Percentiles rank a stretch among this genome's conserved stretches.
phyloP scores from a whole-genome alignment of 257 asterid species.

The Fraxinus americana region DNA sequence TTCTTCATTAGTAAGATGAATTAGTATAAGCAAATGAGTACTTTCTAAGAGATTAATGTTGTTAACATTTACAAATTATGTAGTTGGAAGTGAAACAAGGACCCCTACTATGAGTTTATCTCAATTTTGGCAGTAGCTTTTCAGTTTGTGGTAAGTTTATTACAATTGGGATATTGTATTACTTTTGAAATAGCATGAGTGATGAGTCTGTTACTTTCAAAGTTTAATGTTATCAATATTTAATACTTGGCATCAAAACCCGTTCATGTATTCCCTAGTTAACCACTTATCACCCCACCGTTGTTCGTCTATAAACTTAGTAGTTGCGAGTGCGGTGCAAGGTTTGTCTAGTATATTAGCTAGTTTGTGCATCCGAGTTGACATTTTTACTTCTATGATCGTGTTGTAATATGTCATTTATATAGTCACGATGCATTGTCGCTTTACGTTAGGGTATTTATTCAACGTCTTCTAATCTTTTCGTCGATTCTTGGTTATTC shows the following conservation, averaged over 20 bases:
- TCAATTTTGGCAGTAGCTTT: background rate
- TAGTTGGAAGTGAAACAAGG: background rate
- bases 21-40: too few relatives aligned
- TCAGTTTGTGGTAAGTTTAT: background rate
- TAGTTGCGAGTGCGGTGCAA: slow-evolving; percentile 21
- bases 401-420: slow-evolving; percentile 28
- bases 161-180: background rate
- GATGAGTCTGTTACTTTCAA: background rate
- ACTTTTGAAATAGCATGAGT: background rate
- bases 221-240: background rate
- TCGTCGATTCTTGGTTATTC: too few relatives aligned
- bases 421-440: background rate
- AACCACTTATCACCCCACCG: slow-evolving; percentile 16
- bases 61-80: background rate
- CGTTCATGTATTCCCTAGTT: background rate
- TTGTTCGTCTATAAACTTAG: slow-evolving; percentile 33
- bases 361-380: slow-evolving; percentile 28
- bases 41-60: too few relatives aligned
- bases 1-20: too few relatives aligned
- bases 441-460: too few relatives aligned
- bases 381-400: slow-evolving; percentile 4
- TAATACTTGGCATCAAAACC: background rate
- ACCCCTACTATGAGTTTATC: background rate
- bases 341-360: slow-evolving; percentile 35
- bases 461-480: too few relatives aligned